Evolutionary conservation across 2,329 filamentous ascomycete genomes (phyloP).

Genomic region (Emmonsia crescens): DNA sequence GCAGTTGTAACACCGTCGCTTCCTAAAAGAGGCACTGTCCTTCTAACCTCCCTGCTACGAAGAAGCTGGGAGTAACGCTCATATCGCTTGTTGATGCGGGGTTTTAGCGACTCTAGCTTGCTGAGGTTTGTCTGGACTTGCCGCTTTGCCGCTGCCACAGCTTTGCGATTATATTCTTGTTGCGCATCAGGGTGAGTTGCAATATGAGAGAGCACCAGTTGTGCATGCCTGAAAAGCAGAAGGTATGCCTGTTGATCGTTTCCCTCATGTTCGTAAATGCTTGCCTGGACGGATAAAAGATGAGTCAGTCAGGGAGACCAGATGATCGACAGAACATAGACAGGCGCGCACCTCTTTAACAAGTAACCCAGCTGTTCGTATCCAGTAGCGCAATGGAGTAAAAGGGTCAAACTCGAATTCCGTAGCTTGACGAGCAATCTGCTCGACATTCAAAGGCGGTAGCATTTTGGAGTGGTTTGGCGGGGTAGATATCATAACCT

Average conservation of each 20-base stretch:
- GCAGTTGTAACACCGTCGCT: slow-evolving; percentile 6
- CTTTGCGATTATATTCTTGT: slow-evolving; percentile 47
- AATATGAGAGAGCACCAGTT: slow-evolving; percentile 68
- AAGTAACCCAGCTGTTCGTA: slow-evolving; percentile 67
- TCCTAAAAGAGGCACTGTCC: slow-evolving; percentile 16
- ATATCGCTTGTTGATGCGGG: slow-evolving; percentile 61
- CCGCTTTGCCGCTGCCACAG: slow-evolving; percentile 47
- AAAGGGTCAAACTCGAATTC: slow-evolving; percentile 70
- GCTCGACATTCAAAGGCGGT: slow-evolving; percentile 59
- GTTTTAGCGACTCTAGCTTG: slow-evolving; percentile 68
- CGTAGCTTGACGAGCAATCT: slow-evolving; percentile 64
- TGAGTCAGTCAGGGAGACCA: background rate
- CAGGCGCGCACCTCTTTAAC: slow-evolving; percentile 58
- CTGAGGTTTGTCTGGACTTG: slow-evolving; percentile 54
- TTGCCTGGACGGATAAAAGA: slow-evolving; percentile 46
- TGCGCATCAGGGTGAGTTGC: slow-evolving; percentile 65
- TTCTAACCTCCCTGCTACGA: slow-evolving; percentile 35
- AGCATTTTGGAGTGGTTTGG: slow-evolving; percentile 18
- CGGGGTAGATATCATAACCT: background rate
- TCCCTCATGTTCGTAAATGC: slow-evolving; percentile 73
- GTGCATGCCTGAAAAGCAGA: slow-evolving; percentile 78
- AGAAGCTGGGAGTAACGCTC: slow-evolving; percentile 53
- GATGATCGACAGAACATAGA: background rate
- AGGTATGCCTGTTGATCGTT: slow-evolving; percentile 84
- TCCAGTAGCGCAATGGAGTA: slow-evolving; percentile 70